Percentiles rank a stretch among this genome's conserved stretches.
phyloP scores from a whole-genome alignment of 2,329 filamentous ascomycete genomes.

The Pseudocercospora vitis region DNA sequence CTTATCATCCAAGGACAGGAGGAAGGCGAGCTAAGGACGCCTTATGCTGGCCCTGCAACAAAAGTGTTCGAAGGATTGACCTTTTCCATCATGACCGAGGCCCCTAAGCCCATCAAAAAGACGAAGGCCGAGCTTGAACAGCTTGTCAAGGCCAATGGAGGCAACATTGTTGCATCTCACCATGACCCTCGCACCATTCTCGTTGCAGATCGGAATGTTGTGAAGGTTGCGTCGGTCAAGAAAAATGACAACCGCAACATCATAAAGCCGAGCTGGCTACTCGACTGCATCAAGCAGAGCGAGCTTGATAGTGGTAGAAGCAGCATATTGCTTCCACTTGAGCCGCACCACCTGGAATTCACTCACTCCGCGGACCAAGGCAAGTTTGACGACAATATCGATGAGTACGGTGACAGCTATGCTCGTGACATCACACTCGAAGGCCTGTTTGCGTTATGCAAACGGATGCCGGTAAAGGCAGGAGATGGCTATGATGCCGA shows the following conservation, averaged over 20 bases:
- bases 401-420: conserved; percentile 82
- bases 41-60: conserved; percentile 59
- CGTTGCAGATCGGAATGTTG: conserved; percentile 73
- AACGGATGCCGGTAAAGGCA: conserved; percentile 54
- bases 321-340: conserved; percentile 64
- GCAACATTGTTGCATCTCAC: conserved; percentile 73
- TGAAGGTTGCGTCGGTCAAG: conserved; percentile 80
- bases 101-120: conserved; percentile 67
- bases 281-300: conserved; percentile 71
- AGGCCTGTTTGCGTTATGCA: conserved; percentile 59
- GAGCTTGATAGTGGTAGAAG: conserved; percentile 49
- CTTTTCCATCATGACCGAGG: conserved; percentile 80
- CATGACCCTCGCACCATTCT: conserved; percentile 65
- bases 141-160: conserved; percentile 80
- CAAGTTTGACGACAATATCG: conserved; percentile 63
- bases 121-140: conserved; percentile 76
- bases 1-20: conserved; percentile 72
- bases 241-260: conserved; percentile 71
- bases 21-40: conserved; percentile 47
- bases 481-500: conserved; percentile 48
- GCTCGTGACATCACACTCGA: conserved; percentile 64
- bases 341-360: conserved; percentile 71
- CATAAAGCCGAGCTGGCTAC: conserved; percentile 76
- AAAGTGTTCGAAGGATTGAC: conserved; percentile 72
- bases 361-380: conserved; percentile 58